These are phyloP conservation scores for Dendryphion nanum DNA, from an alignment of 2,329 filamentous ascomycete genomes.

Conservation along the genomic window DNA sequence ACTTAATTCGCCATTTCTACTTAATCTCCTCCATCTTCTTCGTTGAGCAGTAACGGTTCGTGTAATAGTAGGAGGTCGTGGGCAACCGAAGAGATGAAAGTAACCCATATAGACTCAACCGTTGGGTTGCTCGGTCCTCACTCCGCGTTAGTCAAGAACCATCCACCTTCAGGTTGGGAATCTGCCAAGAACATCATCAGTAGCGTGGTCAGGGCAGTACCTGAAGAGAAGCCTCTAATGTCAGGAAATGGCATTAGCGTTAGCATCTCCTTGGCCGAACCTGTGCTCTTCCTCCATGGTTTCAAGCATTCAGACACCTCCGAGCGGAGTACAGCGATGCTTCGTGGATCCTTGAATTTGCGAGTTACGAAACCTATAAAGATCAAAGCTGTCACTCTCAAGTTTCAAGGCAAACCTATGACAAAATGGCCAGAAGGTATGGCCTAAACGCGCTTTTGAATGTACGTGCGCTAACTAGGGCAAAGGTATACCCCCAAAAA, in stretches of 20 bases:
- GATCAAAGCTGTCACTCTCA: constrained; percentile 85
- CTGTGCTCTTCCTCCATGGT: constrained; percentile 75
- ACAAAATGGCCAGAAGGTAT: constrained; percentile 93
- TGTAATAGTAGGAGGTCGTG: constrained; percentile 23
- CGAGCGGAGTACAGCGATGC: constrained; percentile 71
- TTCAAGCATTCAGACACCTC: constrained; percentile 70
- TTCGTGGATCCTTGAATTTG: constrained; percentile 79
- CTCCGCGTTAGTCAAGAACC: constrained; percentile 42
- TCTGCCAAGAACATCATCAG: constrained; percentile 32
- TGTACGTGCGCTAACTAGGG: constrained; percentile 7
- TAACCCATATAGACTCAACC: constrained; percentile 40
- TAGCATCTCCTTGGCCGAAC: constrained; percentile 73
- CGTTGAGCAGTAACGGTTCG: no score
- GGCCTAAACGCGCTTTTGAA: no score
- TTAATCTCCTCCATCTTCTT: constrained; percentile 24
- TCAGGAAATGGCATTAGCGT: constrained; percentile 73
- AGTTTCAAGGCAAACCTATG: constrained; percentile 77
- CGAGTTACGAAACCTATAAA: constrained; percentile 87
- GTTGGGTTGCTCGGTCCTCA: constrained; percentile 39
- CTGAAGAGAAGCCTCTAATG: constrained; percentile 69
- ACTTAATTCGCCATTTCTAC: no score
- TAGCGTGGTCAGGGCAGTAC: constrained; percentile 31
- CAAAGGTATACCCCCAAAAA: constrained; percentile 77
- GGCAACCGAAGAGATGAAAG: constrained; percentile 37
- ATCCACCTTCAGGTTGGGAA: constrained; percentile 36